Percentiles rank a stretch among this genome's conserved stretches.
Conservation (phyloP, 2,329 filamentous ascomycete species). For the Exophiala sideris region DNA sequence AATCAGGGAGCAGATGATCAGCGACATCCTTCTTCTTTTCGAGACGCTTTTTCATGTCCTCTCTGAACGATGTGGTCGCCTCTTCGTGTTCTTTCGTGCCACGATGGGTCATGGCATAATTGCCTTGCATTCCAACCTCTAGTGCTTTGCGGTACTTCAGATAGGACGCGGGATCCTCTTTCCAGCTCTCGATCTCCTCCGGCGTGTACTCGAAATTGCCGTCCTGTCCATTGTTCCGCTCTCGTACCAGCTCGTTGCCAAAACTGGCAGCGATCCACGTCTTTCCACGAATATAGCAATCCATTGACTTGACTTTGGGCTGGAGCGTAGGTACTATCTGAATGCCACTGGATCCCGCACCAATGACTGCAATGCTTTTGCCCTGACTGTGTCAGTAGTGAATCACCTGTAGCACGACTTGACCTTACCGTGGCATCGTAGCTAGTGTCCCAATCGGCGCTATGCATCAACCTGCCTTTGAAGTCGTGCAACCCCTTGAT, state of each 20-base stretch:
- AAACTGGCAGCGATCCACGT: conserved; percentile 33
- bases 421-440: conserved; percentile 21
- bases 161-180: conserved; percentile 24
- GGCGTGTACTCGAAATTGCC: conserved; percentile 31
- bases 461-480: conserved; percentile 32
- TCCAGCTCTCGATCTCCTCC: conserved; percentile 28
- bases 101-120: conserved; percentile 27
- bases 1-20: conserved; percentile 40
- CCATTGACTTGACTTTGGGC: conserved; percentile 28
- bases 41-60: conserved; percentile 26
- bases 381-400: conserved; percentile 9
- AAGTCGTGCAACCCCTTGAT: conserved; percentile 32
- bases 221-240: conserved; percentile 27
- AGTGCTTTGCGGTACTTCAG: conserved; percentile 36
- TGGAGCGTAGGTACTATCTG: conserved; percentile 31
- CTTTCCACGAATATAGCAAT: conserved; percentile 30
- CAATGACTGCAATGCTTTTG: conserved; percentile 29
- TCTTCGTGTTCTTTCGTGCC: conserved; percentile 21
- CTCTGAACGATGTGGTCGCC: conserved; percentile 15
- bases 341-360: conserved; percentile 30
- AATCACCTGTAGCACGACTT: no score
- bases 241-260: conserved; percentile 23
- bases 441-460: conserved; percentile 32
- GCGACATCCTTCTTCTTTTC: conserved; percentile 35
- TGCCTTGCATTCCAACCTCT: conserved; percentile 30